Conservation (phyloP, 192 early-diverging fungal species). For the Entomortierella parvispora region DNA sequence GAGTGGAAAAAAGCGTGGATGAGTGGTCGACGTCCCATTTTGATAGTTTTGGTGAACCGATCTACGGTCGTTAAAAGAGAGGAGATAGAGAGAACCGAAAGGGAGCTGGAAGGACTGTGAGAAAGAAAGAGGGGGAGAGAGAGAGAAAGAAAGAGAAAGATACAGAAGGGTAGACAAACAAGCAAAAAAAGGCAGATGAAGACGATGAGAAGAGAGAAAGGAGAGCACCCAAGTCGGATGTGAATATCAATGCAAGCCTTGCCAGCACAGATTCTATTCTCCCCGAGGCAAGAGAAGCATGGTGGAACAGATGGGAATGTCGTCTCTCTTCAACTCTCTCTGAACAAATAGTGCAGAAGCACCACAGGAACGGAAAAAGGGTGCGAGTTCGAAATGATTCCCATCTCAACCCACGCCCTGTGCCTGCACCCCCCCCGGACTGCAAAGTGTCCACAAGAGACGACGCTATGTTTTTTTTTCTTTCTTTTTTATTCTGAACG, state of each 20-base stretch:
- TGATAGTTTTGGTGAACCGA: not conserved
- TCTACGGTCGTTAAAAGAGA: too few relatives aligned
- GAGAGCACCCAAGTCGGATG: not conserved
- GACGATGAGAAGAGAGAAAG: not conserved
- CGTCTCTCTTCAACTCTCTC: too few relatives aligned
- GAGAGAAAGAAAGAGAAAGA: not conserved
- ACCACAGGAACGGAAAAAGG: not conserved
- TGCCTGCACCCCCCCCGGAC: too few relatives aligned
- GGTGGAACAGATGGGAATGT: conserved; percentile 10
- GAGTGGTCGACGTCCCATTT: conserved; percentile 20
- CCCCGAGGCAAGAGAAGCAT: conserved; percentile 17
- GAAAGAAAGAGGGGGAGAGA: not conserved
- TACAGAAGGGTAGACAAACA: not conserved
- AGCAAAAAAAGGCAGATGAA: conserved; percentile 3
- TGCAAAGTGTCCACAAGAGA: too few relatives aligned
- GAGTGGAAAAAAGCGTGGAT: conserved; percentile 48
- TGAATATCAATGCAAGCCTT: not conserved
- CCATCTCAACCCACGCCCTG: not conserved
- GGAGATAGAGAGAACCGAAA: too few relatives aligned
- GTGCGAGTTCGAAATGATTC: not conserved
- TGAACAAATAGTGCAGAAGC: not conserved
- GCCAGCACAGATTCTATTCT: conserved; percentile 32
- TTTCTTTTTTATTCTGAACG: not conserved
- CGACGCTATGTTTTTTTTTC: too few relatives aligned
- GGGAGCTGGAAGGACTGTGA: not conserved